These are phyloP conservation scores for Candida maris DNA, from an alignment of 805 yeast species.

Conservation along the genomic window DNA sequence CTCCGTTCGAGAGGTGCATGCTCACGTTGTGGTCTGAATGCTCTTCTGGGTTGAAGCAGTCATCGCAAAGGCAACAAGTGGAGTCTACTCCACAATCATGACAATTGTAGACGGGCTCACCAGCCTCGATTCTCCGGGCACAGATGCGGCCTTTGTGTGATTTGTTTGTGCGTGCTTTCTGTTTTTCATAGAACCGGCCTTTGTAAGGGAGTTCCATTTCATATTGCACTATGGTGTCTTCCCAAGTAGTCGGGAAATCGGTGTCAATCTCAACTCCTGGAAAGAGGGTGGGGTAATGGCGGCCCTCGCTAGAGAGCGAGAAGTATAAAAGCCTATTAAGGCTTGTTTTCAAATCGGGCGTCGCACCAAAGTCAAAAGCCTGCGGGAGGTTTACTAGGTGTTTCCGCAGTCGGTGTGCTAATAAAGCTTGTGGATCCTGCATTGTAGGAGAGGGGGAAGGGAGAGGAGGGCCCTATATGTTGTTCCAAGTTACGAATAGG, in stretches of 20 bases:
- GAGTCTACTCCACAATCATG: conserved; percentile 73
- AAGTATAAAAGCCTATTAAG: conserved; percentile 16
- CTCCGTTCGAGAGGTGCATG: conserved; percentile 46
- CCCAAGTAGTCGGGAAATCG: conserved; percentile 25
- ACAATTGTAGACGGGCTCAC: conserved; percentile 71
- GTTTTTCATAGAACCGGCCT: conserved; percentile 22
- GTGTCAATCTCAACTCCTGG: conserved; percentile 13
- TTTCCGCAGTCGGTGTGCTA: not conserved
- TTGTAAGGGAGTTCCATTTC: conserved; percentile 7
- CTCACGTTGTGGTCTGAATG: conserved; percentile 65
- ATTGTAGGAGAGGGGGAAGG: not conserved
- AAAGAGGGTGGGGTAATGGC: conserved; percentile 14
- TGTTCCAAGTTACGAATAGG: too few species aligned
- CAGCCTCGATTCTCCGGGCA: conserved; percentile 55
- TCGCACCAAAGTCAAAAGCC: conserved; percentile 14
- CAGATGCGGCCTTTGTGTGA: conserved; percentile 63
- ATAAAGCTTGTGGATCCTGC: not conserved
- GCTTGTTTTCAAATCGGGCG: conserved; percentile 17
- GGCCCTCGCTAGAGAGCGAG: conserved; percentile 15
- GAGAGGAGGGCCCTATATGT: too few species aligned
- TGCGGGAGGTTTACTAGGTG: conserved; percentile 13
- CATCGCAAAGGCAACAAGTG: conserved; percentile 71
- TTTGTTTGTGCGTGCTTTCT: conserved; percentile 17
- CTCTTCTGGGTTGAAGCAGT: conserved; percentile 68
- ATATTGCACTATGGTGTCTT: conserved; percentile 17